Evolutionary conservation across 495 filamentous ascomycete genomes (phyloP), one percentile per base, ranked within the genome.

Genomic region (Geopyxis carbonaria): DNA sequence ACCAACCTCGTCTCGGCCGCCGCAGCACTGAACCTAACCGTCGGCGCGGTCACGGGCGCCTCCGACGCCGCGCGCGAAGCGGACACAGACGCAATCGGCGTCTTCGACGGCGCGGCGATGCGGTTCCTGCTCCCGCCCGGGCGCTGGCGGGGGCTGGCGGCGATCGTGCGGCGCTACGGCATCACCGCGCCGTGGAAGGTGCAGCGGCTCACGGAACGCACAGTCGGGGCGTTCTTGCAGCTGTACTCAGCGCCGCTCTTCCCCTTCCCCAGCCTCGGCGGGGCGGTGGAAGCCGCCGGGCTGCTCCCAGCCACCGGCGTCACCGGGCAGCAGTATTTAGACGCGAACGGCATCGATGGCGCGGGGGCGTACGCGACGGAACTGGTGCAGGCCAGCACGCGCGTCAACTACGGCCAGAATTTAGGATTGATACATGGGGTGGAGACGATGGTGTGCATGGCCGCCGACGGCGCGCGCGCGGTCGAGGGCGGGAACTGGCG

Each of bases 401-500:
- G 89, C 4, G 89, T 95, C 30, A 99, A 99, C 54, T 95, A 95
- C 61, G 89, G 78, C 0, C 81, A 87, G 45, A 94, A 99, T 44
- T 55, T 97, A 5, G 65, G 60, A 2, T 57, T 75, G 31, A 89
- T 95, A 22, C 87, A 99, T 50, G 91, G 82, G 2, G 57, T 99
- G 7, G 83, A 87, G 46, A 73, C 85, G 0, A 87, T 94, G 78
- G 89, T 93, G 11, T 78, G 82, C 53, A 82, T 95, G 81, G 80
- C 86, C 1, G 75, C 84, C 0, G 78, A 89, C 34, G 82, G 83
- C 4, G 81, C 86, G 0, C 72, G 85, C 48, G 59, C 75, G 4
- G 68, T 97, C 5, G 59, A 72, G 5, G 85, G 86, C 2, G 89
- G 89, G 2, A 99, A 99, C 50, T 99, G 85, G 87, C 76, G 73